Percentiles rank a stretch among this genome's conserved stretches.
Evolutionary conservation across 768 basidiomycete species (phyloP).

Genomic region (Boletus speciosus): DNA sequence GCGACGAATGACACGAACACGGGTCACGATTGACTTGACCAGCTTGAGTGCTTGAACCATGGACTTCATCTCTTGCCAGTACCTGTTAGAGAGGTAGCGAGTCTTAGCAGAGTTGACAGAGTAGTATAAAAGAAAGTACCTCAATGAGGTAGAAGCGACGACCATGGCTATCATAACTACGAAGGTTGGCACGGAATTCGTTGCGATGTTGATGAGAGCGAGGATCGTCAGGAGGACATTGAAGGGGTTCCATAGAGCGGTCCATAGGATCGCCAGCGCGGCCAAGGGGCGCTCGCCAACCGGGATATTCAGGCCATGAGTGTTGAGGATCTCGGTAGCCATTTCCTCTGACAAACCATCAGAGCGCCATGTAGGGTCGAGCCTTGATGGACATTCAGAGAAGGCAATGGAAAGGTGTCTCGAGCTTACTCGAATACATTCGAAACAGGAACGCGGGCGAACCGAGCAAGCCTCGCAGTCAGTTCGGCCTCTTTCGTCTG

Average conservation of each 20-base stretch:
- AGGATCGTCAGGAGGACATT: conserved; percentile 32
- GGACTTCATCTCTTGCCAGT: conserved; percentile 35
- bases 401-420: not conserved
- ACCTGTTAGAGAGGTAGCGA: conserved; percentile 7
- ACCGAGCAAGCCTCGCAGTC: conserved; percentile 21
- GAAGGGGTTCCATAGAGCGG: conserved; percentile 35
- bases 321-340: conserved; percentile 15
- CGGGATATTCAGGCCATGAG: conserved; percentile 27
- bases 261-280: conserved; percentile 27
- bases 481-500: conserved; percentile 22
- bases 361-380: conserved; percentile 26
- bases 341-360: conserved; percentile 23
- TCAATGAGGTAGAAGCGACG: conserved; percentile 32
- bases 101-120: not conserved
- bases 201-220: conserved; percentile 32
- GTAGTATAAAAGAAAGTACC: conserved; percentile 10
- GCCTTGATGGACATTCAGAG: conserved; percentile 12
- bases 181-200: conserved; percentile 32
- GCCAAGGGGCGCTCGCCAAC: conserved; percentile 32
- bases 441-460: conserved; percentile 24
- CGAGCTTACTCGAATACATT: conserved; percentile 25
- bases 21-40: conserved; percentile 33
- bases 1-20: conserved; percentile 30
- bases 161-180: conserved; percentile 36
- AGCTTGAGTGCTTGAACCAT: conserved; percentile 34